These are phyloP conservation scores for Fusarium dlaminii DNA, from an alignment of 2,329 filamentous ascomycete genomes.

Conservation along the genomic window DNA sequence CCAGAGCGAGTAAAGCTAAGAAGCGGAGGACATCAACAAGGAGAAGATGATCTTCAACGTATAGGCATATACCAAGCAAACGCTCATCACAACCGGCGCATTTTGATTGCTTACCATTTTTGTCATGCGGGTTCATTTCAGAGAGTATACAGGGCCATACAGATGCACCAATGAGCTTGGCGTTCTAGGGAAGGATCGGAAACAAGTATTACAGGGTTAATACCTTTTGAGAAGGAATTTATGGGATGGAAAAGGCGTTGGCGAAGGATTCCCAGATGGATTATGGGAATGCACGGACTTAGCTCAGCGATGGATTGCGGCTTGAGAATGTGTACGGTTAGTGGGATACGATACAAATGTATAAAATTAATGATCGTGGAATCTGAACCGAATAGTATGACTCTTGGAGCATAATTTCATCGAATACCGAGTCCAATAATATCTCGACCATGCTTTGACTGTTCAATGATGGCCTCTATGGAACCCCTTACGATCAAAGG, in stretches of 20 bases:
- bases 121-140: constrained; percentile 14
- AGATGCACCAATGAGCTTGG: constrained; percentile 39
- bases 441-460: not conserved
- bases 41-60: constrained; percentile 41
- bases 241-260: constrained; percentile 37
- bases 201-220: constrained; percentile 22
- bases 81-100: constrained; percentile 18
- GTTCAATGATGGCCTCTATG: not conserved
- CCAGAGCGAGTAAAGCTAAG: constrained; percentile 43
- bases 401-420: not conserved
- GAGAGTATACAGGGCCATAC: constrained; percentile 32
- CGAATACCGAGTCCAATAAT: not conserved
- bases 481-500: not conserved
- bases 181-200: constrained; percentile 37
- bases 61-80: not conserved
- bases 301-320: constrained; percentile 19
- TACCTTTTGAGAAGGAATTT: constrained; percentile 16
- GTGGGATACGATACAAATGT: constrained; percentile 39
- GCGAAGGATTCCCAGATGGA: constrained; percentile 4
- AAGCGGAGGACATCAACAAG: constrained; percentile 51
- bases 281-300: constrained; percentile 5
- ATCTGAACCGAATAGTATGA: not conserved
- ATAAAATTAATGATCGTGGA: constrained; percentile 26
- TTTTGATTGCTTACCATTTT: constrained; percentile 15
- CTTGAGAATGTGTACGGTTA: constrained; percentile 2